A percentile compares a stretch with the other conserved stretches of the same genome.
Conservation (phyloP, 805 yeast genomes). For the Cyberlindnera veronae region DNA sequence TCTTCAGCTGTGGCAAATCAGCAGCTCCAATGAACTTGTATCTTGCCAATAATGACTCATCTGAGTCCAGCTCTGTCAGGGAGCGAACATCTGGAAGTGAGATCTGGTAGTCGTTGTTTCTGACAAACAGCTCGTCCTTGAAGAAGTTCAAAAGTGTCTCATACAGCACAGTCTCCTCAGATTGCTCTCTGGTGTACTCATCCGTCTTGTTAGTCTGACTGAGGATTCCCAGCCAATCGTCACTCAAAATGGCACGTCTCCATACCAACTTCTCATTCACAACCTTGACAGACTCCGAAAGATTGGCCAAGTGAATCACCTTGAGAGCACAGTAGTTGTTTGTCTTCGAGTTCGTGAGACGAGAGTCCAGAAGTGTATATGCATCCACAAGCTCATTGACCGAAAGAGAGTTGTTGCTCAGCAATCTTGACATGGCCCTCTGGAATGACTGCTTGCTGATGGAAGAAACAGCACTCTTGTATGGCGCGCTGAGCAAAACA, state of each 20-base stretch:
- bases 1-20: slow-evolving; percentile 24
- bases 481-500: slow-evolving; percentile 23
- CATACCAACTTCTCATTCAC: slow-evolving; percentile 44
- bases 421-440: slow-evolving; percentile 31
- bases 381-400: slow-evolving; percentile 48
- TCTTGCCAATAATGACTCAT: slow-evolving; percentile 19
- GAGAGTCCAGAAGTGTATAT: slow-evolving; percentile 42
- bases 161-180: slow-evolving; percentile 42
- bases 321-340: slow-evolving; percentile 47
- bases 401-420: slow-evolving; percentile 37
- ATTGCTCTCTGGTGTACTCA: slow-evolving; percentile 36
- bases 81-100: slow-evolving; percentile 30
- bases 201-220: slow-evolving; percentile 37
- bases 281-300: slow-evolving; percentile 29
- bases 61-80: slow-evolving; percentile 16
- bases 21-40: slow-evolving; percentile 23
- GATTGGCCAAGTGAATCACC: slow-evolving; percentile 39
- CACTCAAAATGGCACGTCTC: slow-evolving; percentile 54
- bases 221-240: slow-evolving; percentile 47
- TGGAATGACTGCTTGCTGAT: slow-evolving; percentile 25
- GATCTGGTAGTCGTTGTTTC: slow-evolving; percentile 21
- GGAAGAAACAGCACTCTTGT: slow-evolving; percentile 10
- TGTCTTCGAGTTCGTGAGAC: slow-evolving; percentile 26
- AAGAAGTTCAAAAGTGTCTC: slow-evolving; percentile 39
- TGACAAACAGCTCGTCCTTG: slow-evolving; percentile 31